A percentile compares a stretch with the other conserved stretches of the same genome.
Conservation (phyloP, 2,329 filamentous ascomycete genomes). For the Fusarium clavum region DNA sequence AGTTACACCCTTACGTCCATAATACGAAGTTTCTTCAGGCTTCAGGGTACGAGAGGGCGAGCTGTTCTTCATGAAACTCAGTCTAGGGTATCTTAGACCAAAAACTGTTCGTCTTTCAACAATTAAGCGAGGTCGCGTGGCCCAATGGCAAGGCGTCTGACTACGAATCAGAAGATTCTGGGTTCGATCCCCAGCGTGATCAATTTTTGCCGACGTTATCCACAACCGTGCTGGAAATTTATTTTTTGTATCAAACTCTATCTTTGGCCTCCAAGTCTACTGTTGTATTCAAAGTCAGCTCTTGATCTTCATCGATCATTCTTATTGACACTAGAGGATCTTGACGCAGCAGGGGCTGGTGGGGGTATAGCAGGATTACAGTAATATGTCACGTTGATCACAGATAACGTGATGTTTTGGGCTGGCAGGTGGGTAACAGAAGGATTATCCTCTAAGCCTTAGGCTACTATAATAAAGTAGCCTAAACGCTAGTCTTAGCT, state of each 20-base stretch:
- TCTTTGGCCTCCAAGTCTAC: background rate
- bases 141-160: conserved; percentile 51
- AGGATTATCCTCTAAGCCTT: background rate
- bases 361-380: too few relatives aligned
- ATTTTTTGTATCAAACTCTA: background rate
- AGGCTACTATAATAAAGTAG: background rate
- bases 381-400: background rate
- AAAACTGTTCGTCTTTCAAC: background rate
- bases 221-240: background rate
- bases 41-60: background rate
- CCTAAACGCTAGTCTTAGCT: background rate
- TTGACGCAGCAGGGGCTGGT: background rate
- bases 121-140: conserved; percentile 36
- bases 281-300: background rate
- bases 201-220: conserved; percentile 9
- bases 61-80: background rate
- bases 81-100: background rate
- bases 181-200: conserved; percentile 48
- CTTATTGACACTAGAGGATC: background rate
- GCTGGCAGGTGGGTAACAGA: background rate
- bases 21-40: background rate
- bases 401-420: background rate
- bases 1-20: too few relatives aligned
- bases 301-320: background rate
- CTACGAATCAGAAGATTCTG: conserved; percentile 52